Evolutionary conservation across 495 filamentous ascomycete genomes (phyloP).

Genomic region (Talaromyces ruber): DNA sequence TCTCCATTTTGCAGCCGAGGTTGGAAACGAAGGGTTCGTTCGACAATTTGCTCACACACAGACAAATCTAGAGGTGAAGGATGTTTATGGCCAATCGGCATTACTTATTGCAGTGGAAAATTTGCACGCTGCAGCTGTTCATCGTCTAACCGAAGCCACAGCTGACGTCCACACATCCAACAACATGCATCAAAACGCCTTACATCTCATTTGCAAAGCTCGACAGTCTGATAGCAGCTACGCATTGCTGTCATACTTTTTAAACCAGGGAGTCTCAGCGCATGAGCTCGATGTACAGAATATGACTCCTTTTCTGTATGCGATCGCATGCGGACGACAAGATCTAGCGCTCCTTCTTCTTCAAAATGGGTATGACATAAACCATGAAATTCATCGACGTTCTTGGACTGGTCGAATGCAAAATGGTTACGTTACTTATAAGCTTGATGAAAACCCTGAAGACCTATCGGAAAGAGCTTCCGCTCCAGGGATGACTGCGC

Average conservation of each 20-base stretch:
- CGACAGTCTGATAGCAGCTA: not conserved
- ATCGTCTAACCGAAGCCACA: not conserved
- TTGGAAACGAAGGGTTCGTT: not conserved
- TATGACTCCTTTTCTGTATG: conserved; percentile 3
- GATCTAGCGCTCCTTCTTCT: not conserved
- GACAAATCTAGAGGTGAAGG: not conserved
- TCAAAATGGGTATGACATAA: not conserved
- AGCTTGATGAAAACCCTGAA: not conserved
- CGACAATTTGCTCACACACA: not conserved
- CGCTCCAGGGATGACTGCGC: not conserved
- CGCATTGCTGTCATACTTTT: not conserved
- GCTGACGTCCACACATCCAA: not conserved
- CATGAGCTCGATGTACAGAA: not conserved
- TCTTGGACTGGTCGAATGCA: not conserved
- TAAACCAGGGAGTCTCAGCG: not conserved
- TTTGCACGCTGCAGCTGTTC: not conserved
- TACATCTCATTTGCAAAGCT: conserved; percentile 2
- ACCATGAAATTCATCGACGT: not conserved
- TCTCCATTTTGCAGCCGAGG: not conserved
- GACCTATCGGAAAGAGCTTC: not conserved
- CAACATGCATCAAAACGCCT: conserved; percentile 1
- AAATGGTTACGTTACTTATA: not conserved
- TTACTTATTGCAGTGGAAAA: not conserved
- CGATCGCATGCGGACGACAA: not conserved
- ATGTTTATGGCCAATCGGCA: conserved; percentile 2